A percentile compares a stretch with the other conserved stretches of the same genome.
These are phyloP conservation scores for Avicennia marina DNA, from an alignment of 257 asterid genomes.

Conservation along the genomic window DNA sequence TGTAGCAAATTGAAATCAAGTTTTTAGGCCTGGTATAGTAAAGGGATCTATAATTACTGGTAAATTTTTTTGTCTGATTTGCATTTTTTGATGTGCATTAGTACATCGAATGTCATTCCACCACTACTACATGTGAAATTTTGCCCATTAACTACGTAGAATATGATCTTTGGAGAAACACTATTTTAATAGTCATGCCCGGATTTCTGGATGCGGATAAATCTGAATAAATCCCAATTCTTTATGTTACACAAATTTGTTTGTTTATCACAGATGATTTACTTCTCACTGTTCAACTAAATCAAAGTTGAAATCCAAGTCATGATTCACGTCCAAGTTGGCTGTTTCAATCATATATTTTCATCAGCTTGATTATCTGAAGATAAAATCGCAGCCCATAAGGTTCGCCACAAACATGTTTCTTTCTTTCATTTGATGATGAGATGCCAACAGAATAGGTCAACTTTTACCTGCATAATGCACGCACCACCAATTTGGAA, in stretches of 20 bases:
- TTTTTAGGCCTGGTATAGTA: not conserved
- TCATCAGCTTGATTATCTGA: slow-evolving; percentile 36
- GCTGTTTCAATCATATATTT: slow-evolving; percentile 42
- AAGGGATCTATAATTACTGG: not conserved
- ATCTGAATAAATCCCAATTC: slow-evolving; percentile 11
- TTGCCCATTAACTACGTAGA: not conserved
- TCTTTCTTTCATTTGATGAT: slow-evolving; percentile 51
- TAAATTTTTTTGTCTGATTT: not conserved
- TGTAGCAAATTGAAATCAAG: not conserved
- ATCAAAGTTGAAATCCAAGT: slow-evolving; percentile 66
- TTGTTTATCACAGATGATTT: slow-evolving; percentile 24
- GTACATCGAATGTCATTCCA: slow-evolving; percentile 8
- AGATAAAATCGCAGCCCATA: slow-evolving; percentile 36
- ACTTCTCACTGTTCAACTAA: slow-evolving; percentile 39
- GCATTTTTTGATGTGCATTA: slow-evolving; percentile 1
- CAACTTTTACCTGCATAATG: slow-evolving; percentile 32
- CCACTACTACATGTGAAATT: slow-evolving; percentile 7
- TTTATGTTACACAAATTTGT: slow-evolving; percentile 5
- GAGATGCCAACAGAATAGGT: slow-evolving; percentile 45
- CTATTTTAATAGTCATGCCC: not conserved
- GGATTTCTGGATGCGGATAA: not conserved
- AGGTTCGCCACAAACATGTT: slow-evolving; percentile 73
- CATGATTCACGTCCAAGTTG: slow-evolving; percentile 58
- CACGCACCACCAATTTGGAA: slow-evolving; percentile 46
- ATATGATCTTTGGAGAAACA: not conserved